Percentiles rank a stretch among this genome's conserved stretches.
These are phyloP conservation scores for Trichoderma endophyticum DNA, from an alignment of 2,329 filamentous ascomycete genomes.

Conservation along the genomic window DNA sequence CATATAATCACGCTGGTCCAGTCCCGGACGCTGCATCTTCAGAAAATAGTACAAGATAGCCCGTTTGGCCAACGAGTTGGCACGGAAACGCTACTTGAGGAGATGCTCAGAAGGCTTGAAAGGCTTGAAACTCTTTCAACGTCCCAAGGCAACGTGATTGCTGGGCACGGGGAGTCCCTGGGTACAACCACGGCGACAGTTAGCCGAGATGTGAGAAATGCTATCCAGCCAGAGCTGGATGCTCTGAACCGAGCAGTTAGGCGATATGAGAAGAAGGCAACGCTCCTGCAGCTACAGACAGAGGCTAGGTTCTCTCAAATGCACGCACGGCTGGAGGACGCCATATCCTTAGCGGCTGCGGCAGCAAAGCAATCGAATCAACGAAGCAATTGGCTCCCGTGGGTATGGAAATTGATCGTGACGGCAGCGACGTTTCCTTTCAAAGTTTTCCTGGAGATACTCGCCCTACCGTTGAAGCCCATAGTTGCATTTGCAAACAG, in stretches of 20 bases:
- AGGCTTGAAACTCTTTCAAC: slow-evolving; percentile 59
- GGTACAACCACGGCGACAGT: slow-evolving; percentile 39
- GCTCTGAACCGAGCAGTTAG: slow-evolving; percentile 84
- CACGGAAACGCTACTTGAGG: slow-evolving; percentile 46
- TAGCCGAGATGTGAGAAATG: slow-evolving; percentile 58
- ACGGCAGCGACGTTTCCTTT: slow-evolving; percentile 42
- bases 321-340: slow-evolving; percentile 70
- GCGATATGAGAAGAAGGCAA: slow-evolving; percentile 85
- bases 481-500: slow-evolving; percentile 18
- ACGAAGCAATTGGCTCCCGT: slow-evolving; percentile 37
- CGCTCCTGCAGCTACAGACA: slow-evolving; percentile 69
- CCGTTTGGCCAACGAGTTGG: slow-evolving; percentile 37
- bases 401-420: slow-evolving; percentile 37
- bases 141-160: slow-evolving; percentile 25
- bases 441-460: slow-evolving; percentile 37
- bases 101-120: slow-evolving; percentile 64
- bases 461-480: slow-evolving; percentile 42
- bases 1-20: slow-evolving; percentile 80
- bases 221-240: slow-evolving; percentile 78
- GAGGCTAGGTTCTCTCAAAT: slow-evolving; percentile 71
- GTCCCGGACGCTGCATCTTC: slow-evolving; percentile 74
- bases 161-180: slow-evolving; percentile 29
- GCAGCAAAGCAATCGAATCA: slow-evolving; percentile 54
- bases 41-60: slow-evolving; percentile 63
- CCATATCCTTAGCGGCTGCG: slow-evolving; percentile 75